Base-by-base conservation (phyloP, 2,329 filamentous ascomycete genomes). In the Venturia aucupariae region DNA sequence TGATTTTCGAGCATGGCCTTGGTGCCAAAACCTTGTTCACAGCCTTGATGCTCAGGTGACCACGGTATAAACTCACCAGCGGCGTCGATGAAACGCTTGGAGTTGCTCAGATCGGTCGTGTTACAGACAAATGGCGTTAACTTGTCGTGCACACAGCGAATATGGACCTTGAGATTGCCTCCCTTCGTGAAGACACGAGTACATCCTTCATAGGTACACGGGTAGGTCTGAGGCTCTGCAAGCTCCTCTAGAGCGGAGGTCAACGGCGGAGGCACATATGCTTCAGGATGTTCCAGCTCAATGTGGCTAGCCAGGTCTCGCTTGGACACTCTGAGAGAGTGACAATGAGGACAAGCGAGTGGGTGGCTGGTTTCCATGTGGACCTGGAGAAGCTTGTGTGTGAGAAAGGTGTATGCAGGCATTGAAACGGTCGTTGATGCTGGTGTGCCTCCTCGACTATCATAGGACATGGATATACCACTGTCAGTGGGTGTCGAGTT, bases 1-100 rank as follows among this genome's bases (percentile, higher is more conserved):
- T 97, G 93, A 68, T 94, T 89, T 73, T 93, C 89, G 0, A 97
- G 81, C 38, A 86, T 86, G 22, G 85, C 82, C 74, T 95, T 96
- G 67, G 88, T 89, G 65, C 84, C 84, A 71, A 95, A 94, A 42
- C 83, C 82, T 66, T 86, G 84, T 2, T 88, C 89, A 71, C 93
- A 97, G 19, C 88, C 90, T 8, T 61, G 86, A 80, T 11, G 81
- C 76, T 27, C 81, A 82, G 65, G 84, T 27, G 65, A 44, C 64
- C 64, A 62, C 79, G 78, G 75, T 1, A 94, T 70, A 54, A 77
- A 76, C 24, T 72, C 76, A 55, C 84, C 85, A 38, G 72, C 75
- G 17, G 61, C 62, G 24, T 57, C 17, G 19, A 61, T 38, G 32
- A 65, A 24, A 4, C 60, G 41, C 8, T 79, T 79, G n/a, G 78